phyloP scores from a whole-genome alignment of 305 asterid species.

The Fraxinus xanthoxyloides region DNA sequence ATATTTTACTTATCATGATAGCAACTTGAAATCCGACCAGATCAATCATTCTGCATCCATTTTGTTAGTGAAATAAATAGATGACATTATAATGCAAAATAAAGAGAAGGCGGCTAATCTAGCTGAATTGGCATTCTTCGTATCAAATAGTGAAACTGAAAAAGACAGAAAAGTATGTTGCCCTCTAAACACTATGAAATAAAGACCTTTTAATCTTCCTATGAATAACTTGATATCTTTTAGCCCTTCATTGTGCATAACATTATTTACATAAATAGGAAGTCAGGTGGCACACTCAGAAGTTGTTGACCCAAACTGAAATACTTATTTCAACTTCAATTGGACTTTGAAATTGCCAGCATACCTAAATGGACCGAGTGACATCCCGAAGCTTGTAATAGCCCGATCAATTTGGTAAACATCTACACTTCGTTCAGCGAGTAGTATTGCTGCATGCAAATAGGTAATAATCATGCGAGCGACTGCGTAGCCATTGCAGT shows the following conservation, averaged over 20 bases:
- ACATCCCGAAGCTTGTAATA: conserved; percentile 46
- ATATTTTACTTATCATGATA: conserved; percentile 18
- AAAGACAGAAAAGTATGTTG: not conserved
- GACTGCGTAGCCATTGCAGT: conserved; percentile 35
- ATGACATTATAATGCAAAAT: not conserved
- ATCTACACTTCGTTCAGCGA: conserved; percentile 42
- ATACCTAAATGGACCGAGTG: conserved; percentile 50
- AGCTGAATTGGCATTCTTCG: not conserved
- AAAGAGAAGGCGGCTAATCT: conserved; percentile 4
- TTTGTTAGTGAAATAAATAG: not conserved
- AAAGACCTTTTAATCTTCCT: not conserved
- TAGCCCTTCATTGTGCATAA: not conserved
- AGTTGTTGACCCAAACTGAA: not conserved
- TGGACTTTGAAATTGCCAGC: conserved; percentile 4
- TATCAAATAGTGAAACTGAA: not conserved
- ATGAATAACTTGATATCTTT: not conserved
- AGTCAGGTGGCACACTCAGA: not conserved
- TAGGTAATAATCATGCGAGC: conserved; percentile 38
- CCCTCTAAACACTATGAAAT: not conserved
- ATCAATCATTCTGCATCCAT: conserved; percentile 44
- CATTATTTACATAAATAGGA: not conserved
- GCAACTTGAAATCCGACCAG: conserved; percentile 34
- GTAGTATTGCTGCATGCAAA: conserved; percentile 40
- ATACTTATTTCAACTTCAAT: not conserved
- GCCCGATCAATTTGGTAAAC: conserved; percentile 42